These are phyloP conservation scores for Saccharomyces hybrid DNA, from an alignment of 1,139 yeast species.

Conservation along the genomic window DNA sequence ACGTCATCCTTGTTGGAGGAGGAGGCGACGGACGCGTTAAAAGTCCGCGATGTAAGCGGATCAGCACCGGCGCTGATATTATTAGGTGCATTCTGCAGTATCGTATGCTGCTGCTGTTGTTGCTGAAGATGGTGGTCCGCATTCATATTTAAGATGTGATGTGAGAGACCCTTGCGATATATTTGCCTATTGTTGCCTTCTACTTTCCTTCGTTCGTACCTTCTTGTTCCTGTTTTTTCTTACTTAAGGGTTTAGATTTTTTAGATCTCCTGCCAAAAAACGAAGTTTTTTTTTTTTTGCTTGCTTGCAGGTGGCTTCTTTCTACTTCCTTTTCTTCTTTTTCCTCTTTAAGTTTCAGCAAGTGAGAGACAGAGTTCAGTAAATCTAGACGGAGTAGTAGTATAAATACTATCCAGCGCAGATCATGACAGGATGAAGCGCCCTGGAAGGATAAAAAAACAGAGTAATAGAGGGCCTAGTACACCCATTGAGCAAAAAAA, in stretches of 20 bases:
- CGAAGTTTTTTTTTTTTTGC: background rate
- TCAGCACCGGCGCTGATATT: background rate
- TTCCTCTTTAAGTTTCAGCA: background rate
- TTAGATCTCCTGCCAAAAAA: background rate
- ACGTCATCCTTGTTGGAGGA: background rate
- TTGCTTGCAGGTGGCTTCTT: background rate
- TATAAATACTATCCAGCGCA: conserved; percentile 1
- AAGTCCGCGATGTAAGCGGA: background rate
- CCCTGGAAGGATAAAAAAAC: background rate
- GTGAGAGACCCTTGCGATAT: background rate
- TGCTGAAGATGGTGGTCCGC: conserved; percentile 4
- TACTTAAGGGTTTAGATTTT: background rate
- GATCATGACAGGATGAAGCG: background rate
- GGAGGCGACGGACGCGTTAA: background rate
- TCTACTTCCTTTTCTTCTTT: background rate
- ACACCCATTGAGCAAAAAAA: background rate
- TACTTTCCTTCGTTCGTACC: background rate
- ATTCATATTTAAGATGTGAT: background rate
- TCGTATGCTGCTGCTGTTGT: conserved; percentile 8
- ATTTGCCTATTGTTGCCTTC: conserved; percentile 28
- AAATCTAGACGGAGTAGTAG: background rate
- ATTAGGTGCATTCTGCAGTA: conserved; percentile 6
- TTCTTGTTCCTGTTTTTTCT: background rate
- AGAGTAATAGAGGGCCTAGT: background rate
- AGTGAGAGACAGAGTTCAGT: background rate